phyloP scores from a whole-genome alignment of 2,329 filamentous ascomycete genomes.

The Pyrenophora tritici-repentis region DNA sequence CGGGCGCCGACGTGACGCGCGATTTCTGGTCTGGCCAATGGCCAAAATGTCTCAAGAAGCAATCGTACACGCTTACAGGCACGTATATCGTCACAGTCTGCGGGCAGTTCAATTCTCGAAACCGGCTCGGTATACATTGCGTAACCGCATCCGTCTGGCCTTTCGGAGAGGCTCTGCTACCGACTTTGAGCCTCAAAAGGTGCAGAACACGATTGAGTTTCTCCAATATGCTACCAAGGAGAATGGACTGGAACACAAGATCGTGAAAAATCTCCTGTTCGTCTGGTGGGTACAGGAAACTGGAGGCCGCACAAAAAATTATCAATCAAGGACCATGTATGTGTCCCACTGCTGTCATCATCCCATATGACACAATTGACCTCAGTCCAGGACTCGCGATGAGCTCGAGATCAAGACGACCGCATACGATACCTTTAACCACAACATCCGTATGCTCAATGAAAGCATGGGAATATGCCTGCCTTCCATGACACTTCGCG shows the following conservation, averaged over 20 bases:
- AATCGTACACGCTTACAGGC: slow-evolving; percentile 69
- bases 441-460: slow-evolving; percentile 74
- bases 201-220: slow-evolving; percentile 72
- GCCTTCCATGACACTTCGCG: slow-evolving; percentile 39
- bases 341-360: slow-evolving; percentile 7
- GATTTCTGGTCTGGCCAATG: neutral
- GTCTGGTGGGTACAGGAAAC: slow-evolving; percentile 53
- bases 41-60: slow-evolving; percentile 46
- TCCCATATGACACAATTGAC: slow-evolving; percentile 1
- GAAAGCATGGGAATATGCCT: slow-evolving; percentile 70
- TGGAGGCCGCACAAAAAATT: slow-evolving; percentile 35
- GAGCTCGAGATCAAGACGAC: slow-evolving; percentile 41
- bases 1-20: slow-evolving; percentile 6
- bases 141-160: slow-evolving; percentile 54
- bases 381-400: slow-evolving; percentile 25
- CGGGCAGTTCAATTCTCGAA: slow-evolving; percentile 73
- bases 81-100: slow-evolving; percentile 69
- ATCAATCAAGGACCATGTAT: slow-evolving; percentile 26
- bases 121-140: slow-evolving; percentile 67
- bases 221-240: slow-evolving; percentile 66
- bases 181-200: slow-evolving; percentile 50
- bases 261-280: slow-evolving; percentile 70
- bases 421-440: slow-evolving; percentile 67
- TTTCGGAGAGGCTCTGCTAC: slow-evolving; percentile 43
- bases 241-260: slow-evolving; percentile 71